A percentile compares a stretch with the other conserved stretches of the same genome.
These are phyloP conservation scores for Aspergillus calidoustus DNA, from an alignment of 2,329 filamentous ascomycete genomes.

Conservation along the genomic window DNA sequence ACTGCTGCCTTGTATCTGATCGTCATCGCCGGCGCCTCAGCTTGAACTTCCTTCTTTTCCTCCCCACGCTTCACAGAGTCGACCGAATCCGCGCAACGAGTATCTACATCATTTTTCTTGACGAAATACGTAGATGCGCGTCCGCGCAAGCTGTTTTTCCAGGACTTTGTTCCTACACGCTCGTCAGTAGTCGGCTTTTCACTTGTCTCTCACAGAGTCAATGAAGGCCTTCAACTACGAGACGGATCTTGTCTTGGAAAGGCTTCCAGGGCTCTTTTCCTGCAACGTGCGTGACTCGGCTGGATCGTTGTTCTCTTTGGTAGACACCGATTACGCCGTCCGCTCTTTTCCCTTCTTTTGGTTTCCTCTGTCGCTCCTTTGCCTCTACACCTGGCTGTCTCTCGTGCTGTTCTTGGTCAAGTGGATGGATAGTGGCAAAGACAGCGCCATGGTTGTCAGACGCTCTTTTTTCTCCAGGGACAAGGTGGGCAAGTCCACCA, in stretches of 20 bases:
- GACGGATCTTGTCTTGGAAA: constrained; percentile 42
- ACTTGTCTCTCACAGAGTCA: constrained; percentile 19
- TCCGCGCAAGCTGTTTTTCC: constrained; percentile 51
- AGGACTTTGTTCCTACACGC: constrained; percentile 33
- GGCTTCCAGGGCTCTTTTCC: constrained; percentile 57
- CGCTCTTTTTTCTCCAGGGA: constrained; percentile 84
- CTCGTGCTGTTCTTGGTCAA: constrained; percentile 43
- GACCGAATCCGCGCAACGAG: constrained; percentile 38
- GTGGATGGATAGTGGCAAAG: constrained; percentile 22
- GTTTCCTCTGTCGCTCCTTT: constrained; percentile 40
- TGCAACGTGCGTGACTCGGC: constrained; percentile 58
- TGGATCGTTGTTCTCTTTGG: constrained; percentile 45
- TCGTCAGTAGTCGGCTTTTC: constrained; percentile 24
- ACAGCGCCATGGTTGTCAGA: constrained; percentile 77
- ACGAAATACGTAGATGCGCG: constrained; percentile 40
- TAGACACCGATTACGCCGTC: constrained; percentile 37
- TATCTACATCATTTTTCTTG: constrained; percentile 26
- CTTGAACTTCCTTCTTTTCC: constrained; percentile 32
- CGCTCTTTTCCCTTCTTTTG: constrained; percentile 46
- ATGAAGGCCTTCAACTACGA: constrained; percentile 35
- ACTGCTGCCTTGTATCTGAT: constrained; percentile 16
- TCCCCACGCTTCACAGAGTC: constrained; percentile 52
- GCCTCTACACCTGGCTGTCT: constrained; percentile 56
- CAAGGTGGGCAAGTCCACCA: constrained; percentile 85
- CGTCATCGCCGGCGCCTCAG: constrained; percentile 33